These are phyloP conservation scores for Phoma sp. DNA, from an alignment of 2,329 filamentous ascomycete species.

Conservation along the genomic window DNA sequence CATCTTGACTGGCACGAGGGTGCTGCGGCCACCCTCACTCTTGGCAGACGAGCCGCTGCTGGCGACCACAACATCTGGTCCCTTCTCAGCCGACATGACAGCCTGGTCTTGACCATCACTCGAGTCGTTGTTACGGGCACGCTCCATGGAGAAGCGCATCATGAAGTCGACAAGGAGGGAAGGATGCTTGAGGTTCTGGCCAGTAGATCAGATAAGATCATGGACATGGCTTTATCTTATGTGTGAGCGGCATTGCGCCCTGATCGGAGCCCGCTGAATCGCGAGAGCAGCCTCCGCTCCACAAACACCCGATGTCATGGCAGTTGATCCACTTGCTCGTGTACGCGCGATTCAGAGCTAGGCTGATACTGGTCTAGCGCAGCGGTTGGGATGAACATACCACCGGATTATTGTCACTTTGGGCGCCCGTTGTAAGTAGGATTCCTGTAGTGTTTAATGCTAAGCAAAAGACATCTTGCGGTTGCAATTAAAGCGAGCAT, in stretches of 20 bases:
- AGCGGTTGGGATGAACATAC: background rate
- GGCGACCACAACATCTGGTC: slow-evolving; percentile 3
- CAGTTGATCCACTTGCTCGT: background rate
- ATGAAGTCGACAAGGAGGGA: background rate
- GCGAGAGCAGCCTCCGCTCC: background rate
- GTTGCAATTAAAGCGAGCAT: too few relatives aligned
- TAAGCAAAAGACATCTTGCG: too few relatives aligned
- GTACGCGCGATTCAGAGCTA: background rate
- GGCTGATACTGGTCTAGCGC: background rate
- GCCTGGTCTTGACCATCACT: slow-evolving; percentile 2
- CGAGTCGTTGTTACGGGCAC: background rate
- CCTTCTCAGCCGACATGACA: slow-evolving; percentile 7
- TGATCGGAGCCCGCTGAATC: slow-evolving; percentile 3
- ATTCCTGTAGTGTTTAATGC: too few relatives aligned
- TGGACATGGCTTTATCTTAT: slow-evolving; percentile 6
- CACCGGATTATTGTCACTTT: background rate
- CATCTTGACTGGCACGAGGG: slow-evolving; percentile 25
- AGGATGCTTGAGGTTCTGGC: background rate
- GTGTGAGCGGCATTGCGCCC: background rate
- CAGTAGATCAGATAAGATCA: slow-evolving; percentile 18
- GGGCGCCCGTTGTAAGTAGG: too few relatives aligned
- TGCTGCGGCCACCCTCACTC: slow-evolving; percentile 8
- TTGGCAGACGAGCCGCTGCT: slow-evolving; percentile 16
- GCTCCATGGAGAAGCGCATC: slow-evolving; percentile 13
- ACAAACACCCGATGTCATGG: slow-evolving; percentile 3